Evolutionary conservation across 352 stramenopile genomes (phyloP).

Genomic region (Thalassiosira ordinaria): DNA sequence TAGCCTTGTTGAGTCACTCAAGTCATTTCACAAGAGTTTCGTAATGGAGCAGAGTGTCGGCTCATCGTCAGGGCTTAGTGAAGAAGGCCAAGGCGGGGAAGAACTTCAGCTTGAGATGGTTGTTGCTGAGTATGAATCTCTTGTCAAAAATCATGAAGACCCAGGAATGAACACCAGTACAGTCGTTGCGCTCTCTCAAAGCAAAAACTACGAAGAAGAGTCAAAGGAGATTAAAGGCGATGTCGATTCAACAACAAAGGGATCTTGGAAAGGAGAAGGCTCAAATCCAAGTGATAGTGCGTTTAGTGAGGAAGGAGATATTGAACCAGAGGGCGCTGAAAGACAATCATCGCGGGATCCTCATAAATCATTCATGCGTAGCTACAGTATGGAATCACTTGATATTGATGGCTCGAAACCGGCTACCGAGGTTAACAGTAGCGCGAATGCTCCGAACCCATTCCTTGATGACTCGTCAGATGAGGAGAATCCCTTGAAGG

Average conservation of each 20-base stretch:
- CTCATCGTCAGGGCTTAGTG: conserved; percentile 4
- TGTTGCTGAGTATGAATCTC: conserved; percentile 3
- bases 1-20: conserved; percentile 13
- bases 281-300: conserved; percentile 4
- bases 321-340: neutral
- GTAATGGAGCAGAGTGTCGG: neutral
- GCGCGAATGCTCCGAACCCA: conserved; percentile 16
- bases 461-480: conserved; percentile 23
- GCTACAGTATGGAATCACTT: too few species aligned
- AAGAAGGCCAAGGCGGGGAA: conserved; percentile 22
- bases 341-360: neutral
- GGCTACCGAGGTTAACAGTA: neutral
- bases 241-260: neutral
- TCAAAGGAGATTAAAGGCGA: conserved; percentile 21
- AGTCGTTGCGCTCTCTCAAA: conserved; percentile 3
- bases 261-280: conserved; percentile 19
- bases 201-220: conserved; percentile 21
- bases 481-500: conserved; percentile 3
- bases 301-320: neutral
- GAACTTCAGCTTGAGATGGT: neutral
- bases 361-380: neutral
- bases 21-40: conserved; percentile 25
- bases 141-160: conserved; percentile 8
- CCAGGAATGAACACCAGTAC: neutral
- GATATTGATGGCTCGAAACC: neutral